These are phyloP conservation scores for Coniochaeta prunicola DNA, from an alignment of 2,329 filamentous ascomycete genomes.

Conservation along the genomic window DNA sequence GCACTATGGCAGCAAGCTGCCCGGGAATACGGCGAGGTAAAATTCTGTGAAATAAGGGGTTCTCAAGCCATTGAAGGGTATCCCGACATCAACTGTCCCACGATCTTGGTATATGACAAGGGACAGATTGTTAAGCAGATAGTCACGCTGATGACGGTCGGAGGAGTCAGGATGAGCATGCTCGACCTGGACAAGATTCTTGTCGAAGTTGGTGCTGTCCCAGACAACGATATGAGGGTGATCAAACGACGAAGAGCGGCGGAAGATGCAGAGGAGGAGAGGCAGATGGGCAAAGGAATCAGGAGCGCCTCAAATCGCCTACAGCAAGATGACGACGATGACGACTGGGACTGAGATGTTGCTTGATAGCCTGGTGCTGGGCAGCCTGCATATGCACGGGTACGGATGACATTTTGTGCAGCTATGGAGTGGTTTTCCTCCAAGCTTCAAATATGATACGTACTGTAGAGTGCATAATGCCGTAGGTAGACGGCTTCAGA, in stretches of 20 bases:
- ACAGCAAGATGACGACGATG: constrained; percentile 19
- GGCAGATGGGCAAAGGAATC: constrained; percentile 39
- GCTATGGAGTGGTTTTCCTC: too few species aligned
- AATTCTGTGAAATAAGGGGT: constrained; percentile 93
- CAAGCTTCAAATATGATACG: too few species aligned
- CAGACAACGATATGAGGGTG: constrained; percentile 71
- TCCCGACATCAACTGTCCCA: constrained; percentile 90
- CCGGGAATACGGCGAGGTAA: constrained; percentile 81
- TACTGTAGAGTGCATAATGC: too few species aligned
- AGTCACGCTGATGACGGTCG: constrained; percentile 77
- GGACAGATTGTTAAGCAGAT: constrained; percentile 88
- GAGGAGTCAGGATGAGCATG: constrained; percentile 63
- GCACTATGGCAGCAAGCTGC: constrained; percentile 85
- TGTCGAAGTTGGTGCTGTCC: constrained; percentile 73
- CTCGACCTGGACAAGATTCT: constrained; percentile 74
- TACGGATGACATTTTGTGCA: background rate
- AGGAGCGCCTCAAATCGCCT: constrained; percentile 15
- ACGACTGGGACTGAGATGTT: constrained; percentile 20
- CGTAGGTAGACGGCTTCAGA: too few species aligned
- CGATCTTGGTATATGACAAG: constrained; percentile 85
- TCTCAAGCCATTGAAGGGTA: constrained; percentile 95
- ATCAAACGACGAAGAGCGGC: constrained; percentile 52
- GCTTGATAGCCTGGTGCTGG: background rate
- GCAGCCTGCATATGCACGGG: background rate
- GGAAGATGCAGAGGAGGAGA: constrained; percentile 54